Conservation (phyloP, 2,329 filamentous ascomycete species). For the Ophiostoma sp. region DNA sequence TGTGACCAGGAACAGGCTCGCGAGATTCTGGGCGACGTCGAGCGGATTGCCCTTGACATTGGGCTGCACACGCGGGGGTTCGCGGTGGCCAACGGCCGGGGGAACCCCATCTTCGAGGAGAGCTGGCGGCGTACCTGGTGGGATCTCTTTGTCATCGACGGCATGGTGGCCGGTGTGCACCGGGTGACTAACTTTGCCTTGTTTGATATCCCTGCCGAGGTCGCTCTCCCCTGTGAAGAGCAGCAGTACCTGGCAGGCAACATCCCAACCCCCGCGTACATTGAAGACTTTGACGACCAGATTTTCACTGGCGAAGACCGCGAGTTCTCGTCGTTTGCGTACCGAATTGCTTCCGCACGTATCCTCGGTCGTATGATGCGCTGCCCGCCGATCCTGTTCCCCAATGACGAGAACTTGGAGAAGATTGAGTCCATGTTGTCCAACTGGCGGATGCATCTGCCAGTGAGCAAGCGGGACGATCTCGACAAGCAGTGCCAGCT, state of each 20-base stretch:
- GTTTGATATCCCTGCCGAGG: constrained; percentile 66
- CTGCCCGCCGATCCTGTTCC: constrained; percentile 52
- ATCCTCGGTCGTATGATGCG: constrained; percentile 76
- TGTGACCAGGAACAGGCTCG: constrained; percentile 69
- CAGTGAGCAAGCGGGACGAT: constrained; percentile 67
- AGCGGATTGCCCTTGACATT: constrained; percentile 72
- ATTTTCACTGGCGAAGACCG: constrained; percentile 71
- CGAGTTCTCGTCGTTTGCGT: constrained; percentile 80
- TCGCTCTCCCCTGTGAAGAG: constrained; percentile 80
- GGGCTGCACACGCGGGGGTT: constrained; percentile 72
- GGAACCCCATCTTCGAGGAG: constrained; percentile 71
- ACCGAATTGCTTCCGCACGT: constrained; percentile 77
- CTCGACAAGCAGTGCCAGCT: constrained; percentile 68
- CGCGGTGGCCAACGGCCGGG: constrained; percentile 62
- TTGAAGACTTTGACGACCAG: constrained; percentile 73
- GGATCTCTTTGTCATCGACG: constrained; percentile 78
- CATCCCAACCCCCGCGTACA: constrained; percentile 59
- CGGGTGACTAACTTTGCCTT: constrained; percentile 69
- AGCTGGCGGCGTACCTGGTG: constrained; percentile 90
- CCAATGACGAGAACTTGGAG: constrained; percentile 54
- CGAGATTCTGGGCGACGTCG: constrained; percentile 65
- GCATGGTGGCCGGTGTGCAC: constrained; percentile 79
- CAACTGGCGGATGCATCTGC: constrained; percentile 81
- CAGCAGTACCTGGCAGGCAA: constrained; percentile 64
- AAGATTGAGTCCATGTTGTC: constrained; percentile 56